These are phyloP conservation scores for Barnettozyma pratensis DNA, from an alignment of 805 yeast species.

Conservation along the genomic window DNA sequence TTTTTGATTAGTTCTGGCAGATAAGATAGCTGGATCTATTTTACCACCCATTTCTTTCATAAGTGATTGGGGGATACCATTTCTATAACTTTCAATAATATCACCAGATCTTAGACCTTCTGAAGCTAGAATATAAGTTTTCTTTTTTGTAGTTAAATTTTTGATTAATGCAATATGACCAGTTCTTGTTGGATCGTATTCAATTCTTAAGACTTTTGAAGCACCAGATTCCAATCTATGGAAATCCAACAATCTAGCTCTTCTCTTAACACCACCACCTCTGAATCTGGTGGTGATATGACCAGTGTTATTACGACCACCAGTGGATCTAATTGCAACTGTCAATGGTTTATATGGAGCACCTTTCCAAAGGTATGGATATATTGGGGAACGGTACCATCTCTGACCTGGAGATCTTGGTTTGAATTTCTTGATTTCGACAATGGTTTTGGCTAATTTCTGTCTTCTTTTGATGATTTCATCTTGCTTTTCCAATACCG, in stretches of 20 bases:
- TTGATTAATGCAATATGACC: slow-evolving; percentile 86
- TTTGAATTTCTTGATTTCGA: slow-evolving; percentile 67
- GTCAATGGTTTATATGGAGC: slow-evolving; percentile 76
- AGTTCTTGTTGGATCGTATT: slow-evolving; percentile 92
- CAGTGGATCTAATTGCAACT: slow-evolving; percentile 58
- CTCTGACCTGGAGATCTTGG: slow-evolving; percentile 84
- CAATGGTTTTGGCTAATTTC: slow-evolving; percentile 63
- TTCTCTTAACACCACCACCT: slow-evolving; percentile 94
- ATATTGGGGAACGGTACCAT: slow-evolving; percentile 85
- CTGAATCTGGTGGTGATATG: slow-evolving; percentile 87
- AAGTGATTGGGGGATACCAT: slow-evolving; percentile 77
- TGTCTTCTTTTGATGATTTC: slow-evolving; percentile 64
- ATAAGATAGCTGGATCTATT: slow-evolving; percentile 85
- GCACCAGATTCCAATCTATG: slow-evolving; percentile 61
- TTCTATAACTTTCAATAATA: slow-evolving; percentile 78
- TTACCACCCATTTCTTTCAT: slow-evolving; percentile 84
- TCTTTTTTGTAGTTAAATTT: slow-evolving; percentile 53
- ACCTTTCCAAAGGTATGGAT: slow-evolving; percentile 83
- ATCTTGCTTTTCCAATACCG: slow-evolving; percentile 79
- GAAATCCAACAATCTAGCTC: slow-evolving; percentile 80
- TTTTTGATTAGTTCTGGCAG: slow-evolving; percentile 80
- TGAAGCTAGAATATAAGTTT: slow-evolving; percentile 82
- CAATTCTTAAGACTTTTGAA: slow-evolving; percentile 80
- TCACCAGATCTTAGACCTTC: slow-evolving; percentile 95
- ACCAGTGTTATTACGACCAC: slow-evolving; percentile 90